Conservation (phyloP, 176 grass and related monocot genomes). For the Eremochloa ophiuroides region DNA sequence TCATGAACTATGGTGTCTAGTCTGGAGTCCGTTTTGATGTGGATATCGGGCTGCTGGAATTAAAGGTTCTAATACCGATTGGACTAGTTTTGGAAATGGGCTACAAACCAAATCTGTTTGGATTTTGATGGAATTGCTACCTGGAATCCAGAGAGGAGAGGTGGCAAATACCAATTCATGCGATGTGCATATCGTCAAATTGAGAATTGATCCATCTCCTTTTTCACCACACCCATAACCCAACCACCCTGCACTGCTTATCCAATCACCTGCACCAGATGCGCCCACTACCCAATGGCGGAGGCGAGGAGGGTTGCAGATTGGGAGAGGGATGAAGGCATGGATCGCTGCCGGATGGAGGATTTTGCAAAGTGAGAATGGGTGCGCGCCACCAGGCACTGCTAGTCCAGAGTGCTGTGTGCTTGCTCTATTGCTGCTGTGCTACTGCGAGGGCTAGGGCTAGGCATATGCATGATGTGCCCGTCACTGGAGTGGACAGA, state of each 20-base stretch:
- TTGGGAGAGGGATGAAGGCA: not conserved
- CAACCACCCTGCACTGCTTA: not conserved
- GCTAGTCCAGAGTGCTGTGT: not conserved
- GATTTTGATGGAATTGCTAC: not conserved
- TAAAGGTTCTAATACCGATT: not conserved
- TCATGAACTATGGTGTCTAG: not conserved
- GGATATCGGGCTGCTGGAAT: not conserved
- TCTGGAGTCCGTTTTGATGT: not conserved
- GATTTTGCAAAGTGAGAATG: too few relatives aligned
- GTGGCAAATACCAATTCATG: not conserved
- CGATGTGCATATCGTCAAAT: not conserved
- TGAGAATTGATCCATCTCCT: not conserved
- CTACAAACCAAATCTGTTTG: not conserved
- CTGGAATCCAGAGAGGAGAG: not conserved
- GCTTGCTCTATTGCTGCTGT: not conserved
- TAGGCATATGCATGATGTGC: not conserved
- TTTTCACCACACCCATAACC: not conserved
- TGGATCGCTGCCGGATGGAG: not conserved
- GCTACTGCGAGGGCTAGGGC: not conserved
- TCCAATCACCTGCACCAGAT: not conserved
- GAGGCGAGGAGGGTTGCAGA: not conserved
- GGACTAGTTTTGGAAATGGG: not conserved
- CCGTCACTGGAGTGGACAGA: too few relatives aligned
- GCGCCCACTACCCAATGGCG: not conserved
- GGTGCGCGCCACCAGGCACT: too few relatives aligned